These are phyloP conservation scores for Coniferiporia weirii DNA, from an alignment of 1,284 basidiomycete genomes.

Conservation along the genomic window DNA sequence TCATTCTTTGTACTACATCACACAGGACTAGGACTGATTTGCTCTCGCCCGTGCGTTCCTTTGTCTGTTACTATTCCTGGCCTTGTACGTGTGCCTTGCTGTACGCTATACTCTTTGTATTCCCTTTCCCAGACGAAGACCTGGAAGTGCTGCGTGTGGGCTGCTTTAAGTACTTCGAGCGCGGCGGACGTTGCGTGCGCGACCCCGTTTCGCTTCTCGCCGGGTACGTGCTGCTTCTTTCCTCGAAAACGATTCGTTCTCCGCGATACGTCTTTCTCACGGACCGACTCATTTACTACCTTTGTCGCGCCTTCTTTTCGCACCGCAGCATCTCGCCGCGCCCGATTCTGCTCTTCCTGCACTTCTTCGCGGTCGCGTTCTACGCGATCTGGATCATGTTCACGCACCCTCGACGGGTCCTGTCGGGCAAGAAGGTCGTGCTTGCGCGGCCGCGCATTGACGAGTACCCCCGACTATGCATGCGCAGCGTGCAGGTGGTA, in stretches of 20 bases:
- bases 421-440: constrained; percentile 30
- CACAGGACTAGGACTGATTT: constrained; percentile 10
- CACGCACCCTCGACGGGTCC: constrained; percentile 50
- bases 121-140: constrained; percentile 49
- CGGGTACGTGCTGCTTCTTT: constrained; percentile 45
- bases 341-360: constrained; percentile 75
- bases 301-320: neutral
- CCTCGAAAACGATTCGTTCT: constrained; percentile 3
- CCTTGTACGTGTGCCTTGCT: constrained; percentile 12
- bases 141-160: constrained; percentile 85
- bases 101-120: constrained; percentile 11
- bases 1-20: constrained; percentile 19
- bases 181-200: constrained; percentile 83
- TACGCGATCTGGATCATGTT: constrained; percentile 90
- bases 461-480: constrained; percentile 55
- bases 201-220: constrained; percentile 87
- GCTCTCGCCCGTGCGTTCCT: neutral
- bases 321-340: constrained; percentile 60
- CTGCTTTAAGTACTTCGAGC: constrained; percentile 97
- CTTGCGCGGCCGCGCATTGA: constrained; percentile 38
- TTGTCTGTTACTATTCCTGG: neutral
- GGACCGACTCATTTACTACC: neutral
- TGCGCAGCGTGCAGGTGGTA: constrained; percentile 55
- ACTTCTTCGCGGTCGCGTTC: constrained; percentile 95
- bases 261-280: neutral